Base-by-base conservation (phyloP, 805 yeast species). In the Teunomyces barrocoloradensis region DNA sequence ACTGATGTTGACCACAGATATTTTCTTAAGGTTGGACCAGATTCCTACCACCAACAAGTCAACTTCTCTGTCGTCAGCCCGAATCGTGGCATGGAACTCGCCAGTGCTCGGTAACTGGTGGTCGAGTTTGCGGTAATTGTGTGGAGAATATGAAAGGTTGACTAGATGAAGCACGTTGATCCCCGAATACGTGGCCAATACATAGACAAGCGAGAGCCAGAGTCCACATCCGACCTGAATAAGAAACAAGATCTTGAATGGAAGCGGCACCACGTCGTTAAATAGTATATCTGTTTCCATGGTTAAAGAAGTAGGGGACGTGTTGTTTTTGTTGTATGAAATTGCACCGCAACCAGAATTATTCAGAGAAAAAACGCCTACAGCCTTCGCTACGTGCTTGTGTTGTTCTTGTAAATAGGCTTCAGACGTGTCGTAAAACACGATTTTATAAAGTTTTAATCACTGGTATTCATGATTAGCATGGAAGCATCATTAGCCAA, bases 391-490 rank as follows among this genome's bases (percentile, higher is more conserved):
- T 17, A 15, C 28, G 40, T 23, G 10, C 32, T 43, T 17, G 32
- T 37, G 40, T 9, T 37, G 40, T 3, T 25, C 27, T 35, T 18
- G 20, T 9, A 13, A 10, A 9, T 7, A 53, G 56, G 70, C 72
- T 67, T 68, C 73, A 69, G 71, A 61, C 73, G 66, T 48, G 52
- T 39, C 50, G 27, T 36, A 41, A 41, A 46, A 50, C 59, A 61
- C 66, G 71, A 61, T 63, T 63, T 59, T 43, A 50, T 51, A 59
- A 64, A 48, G 58, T 56, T 71, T 61, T 69, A 73, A 74, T 73
- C 78, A 74, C 52, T 53, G 56, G 64, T 60, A 48, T 52, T 80
- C 84, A 80, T 78, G 84, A 79, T 80, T 80, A 80, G 85, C 85
- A 80, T 80, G 74, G 71, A 64, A 68, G 59, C 80, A 76, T 78